Conservation (phyloP, 140 eudicot genomes). For the Anethum foeniculum region DNA sequence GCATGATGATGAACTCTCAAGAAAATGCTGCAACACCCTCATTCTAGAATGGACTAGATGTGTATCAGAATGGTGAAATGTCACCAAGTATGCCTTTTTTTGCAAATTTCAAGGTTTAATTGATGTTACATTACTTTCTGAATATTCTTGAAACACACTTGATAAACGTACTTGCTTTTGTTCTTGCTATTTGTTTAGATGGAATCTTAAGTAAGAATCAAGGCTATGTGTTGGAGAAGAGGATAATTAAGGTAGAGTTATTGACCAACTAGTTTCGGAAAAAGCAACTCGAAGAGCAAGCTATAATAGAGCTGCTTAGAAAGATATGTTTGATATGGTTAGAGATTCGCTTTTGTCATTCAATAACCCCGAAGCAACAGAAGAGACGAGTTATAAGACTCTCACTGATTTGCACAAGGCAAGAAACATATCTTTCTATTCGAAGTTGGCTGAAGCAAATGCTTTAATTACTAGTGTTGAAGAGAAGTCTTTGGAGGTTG, state of each 20-base stretch:
- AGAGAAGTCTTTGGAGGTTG: constrained; percentile 84
- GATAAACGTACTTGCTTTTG: too few species aligned
- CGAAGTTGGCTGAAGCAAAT: constrained; percentile 83
- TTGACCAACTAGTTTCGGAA: background rate
- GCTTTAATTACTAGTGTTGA: constrained; percentile 68
- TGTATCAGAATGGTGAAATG: too few species aligned
- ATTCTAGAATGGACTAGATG: background rate
- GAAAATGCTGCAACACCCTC: background rate
- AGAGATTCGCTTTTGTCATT: background rate
- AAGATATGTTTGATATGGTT: background rate
- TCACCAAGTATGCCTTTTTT: too few species aligned
- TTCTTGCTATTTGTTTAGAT: too few species aligned
- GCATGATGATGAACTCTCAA: background rate
- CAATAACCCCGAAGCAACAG: background rate
- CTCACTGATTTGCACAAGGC: background rate
- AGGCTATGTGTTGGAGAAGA: too few species aligned
- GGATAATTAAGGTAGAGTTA: background rate
- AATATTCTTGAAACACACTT: background rate
- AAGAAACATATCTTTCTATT: constrained; percentile 29
- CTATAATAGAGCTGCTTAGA: background rate
- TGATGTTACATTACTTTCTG: too few species aligned
- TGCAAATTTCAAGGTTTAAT: too few species aligned
- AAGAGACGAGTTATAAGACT: background rate
- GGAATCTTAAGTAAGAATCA: too few species aligned
- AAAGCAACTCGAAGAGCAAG: background rate